A percentile compares a stretch with the other conserved stretches of the same genome.
Conservation (phyloP, 345 rosid genomes). For the Ceriops tagal region DNA sequence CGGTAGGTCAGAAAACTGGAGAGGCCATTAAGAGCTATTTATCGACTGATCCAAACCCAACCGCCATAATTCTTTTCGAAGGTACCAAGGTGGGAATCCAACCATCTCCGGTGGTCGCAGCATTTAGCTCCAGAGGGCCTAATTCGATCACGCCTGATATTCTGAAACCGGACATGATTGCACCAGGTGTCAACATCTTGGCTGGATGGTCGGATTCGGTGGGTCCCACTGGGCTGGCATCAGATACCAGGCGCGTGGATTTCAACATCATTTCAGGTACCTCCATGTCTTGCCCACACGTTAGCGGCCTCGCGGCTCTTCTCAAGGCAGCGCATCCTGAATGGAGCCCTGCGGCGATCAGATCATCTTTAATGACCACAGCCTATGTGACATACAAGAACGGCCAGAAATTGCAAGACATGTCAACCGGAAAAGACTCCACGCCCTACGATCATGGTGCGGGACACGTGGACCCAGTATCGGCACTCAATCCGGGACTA, state of each 20-base stretch:
- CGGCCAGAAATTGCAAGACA: constrained; percentile 16
- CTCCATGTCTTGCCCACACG: constrained; percentile 35
- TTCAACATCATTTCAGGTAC: constrained; percentile 35
- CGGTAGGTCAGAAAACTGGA: constrained; percentile 27
- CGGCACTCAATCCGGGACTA: constrained; percentile 31
- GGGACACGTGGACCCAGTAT: constrained; percentile 28
- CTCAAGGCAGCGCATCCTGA: constrained; percentile 28
- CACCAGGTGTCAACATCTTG: constrained; percentile 33
- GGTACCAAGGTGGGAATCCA: constrained; percentile 32
- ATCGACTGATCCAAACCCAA: constrained; percentile 24
- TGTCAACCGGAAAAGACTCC: constrained; percentile 22
- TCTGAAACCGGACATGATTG: constrained; percentile 29
- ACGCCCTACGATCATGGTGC: constrained; percentile 34
- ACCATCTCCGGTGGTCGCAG: constrained; percentile 33
- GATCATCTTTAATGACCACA: constrained; percentile 32
- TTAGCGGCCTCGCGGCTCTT: constrained; percentile 24
- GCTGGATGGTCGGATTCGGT: constrained; percentile 29
- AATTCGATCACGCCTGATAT: constrained; percentile 21
- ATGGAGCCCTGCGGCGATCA: constrained; percentile 28
- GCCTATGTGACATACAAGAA: constrained; percentile 23
- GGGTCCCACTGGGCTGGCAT: constrained; percentile 24
- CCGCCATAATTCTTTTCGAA: constrained; percentile 21
- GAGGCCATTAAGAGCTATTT: constrained; percentile 17
- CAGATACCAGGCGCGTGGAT: constrained; percentile 24
- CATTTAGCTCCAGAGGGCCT: constrained; percentile 34